phyloP scores from a whole-genome alignment of 192 early-diverging fungal genomes.

The Thamnidium elegans region DNA sequence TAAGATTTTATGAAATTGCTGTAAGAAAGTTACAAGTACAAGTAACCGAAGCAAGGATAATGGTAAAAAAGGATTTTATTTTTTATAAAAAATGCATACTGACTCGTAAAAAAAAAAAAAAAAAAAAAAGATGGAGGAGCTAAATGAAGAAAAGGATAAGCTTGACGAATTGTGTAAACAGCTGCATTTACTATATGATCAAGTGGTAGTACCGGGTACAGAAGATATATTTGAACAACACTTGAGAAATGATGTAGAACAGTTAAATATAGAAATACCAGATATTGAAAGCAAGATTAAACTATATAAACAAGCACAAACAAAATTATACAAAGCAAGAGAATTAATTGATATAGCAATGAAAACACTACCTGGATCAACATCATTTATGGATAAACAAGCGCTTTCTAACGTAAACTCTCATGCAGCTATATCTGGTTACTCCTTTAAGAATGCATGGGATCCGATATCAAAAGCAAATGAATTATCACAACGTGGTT shows the following conservation, averaged over 20 bases:
- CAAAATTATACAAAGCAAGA: slow-evolving; percentile 27
- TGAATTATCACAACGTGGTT: slow-evolving; percentile 7
- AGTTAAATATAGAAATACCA: slow-evolving; percentile 24
- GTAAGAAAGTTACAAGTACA: slow-evolving; percentile 17
- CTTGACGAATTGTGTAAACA: slow-evolving; percentile 20
- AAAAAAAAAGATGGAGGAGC: slow-evolving; percentile 20
- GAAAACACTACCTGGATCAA: slow-evolving; percentile 30
- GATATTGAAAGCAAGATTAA: slow-evolving; percentile 22
- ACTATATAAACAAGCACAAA: slow-evolving; percentile 15
- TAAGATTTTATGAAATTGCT: slow-evolving; percentile 5
- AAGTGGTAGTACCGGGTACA: slow-evolving; percentile 16
- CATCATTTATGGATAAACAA: slow-evolving; percentile 30
- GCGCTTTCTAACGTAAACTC: not conserved
- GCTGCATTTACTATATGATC: slow-evolving; percentile 23
- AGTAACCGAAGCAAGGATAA: slow-evolving; percentile 17
- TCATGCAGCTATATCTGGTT: not conserved
- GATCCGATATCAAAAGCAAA: slow-evolving; percentile 8
- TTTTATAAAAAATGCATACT: not conserved
- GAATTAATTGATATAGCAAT: slow-evolving; percentile 32
- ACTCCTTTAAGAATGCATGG: not conserved
- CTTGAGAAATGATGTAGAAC: slow-evolving; percentile 22
- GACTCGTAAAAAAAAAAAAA: no score
- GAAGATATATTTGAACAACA: slow-evolving; percentile 21
- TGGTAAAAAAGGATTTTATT: slow-evolving; percentile 13
- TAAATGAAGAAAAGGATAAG: slow-evolving; percentile 20